Evolutionary conservation across 345 rosid genomes (phyloP).

Genomic region (Eutrema japonicum): DNA sequence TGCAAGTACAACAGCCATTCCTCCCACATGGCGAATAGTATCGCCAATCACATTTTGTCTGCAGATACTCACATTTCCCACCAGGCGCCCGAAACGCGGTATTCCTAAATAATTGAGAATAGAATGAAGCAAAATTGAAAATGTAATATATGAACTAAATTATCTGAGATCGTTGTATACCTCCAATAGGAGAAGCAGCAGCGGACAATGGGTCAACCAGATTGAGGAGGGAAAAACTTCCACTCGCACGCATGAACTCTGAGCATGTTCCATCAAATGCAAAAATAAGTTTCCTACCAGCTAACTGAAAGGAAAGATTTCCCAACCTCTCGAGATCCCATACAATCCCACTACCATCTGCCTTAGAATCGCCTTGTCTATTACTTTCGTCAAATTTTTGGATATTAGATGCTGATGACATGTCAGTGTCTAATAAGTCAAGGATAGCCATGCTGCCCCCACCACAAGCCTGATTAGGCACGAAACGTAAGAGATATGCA

Average conservation of each 20-base stretch:
- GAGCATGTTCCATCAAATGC: conserved; percentile 92
- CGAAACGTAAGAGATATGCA: conserved; percentile 80
- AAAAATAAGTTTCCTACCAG: conserved; percentile 93
- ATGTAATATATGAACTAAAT: not conserved
- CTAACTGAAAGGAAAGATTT: conserved; percentile 78
- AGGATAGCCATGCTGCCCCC: conserved; percentile 97
- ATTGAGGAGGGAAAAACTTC: conserved; percentile 77
- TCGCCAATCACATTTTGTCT: conserved; percentile 85
- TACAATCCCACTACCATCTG: conserved; percentile 89
- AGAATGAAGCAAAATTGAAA: conserved; percentile 3
- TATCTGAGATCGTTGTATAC: conserved; percentile 44
- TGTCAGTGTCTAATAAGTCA: conserved; percentile 73
- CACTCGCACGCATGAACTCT: conserved; percentile 70
- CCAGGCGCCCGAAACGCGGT: conserved; percentile 88
- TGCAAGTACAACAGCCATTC: conserved; percentile 74
- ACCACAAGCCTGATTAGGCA: conserved; percentile 95
- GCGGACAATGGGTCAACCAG: conserved; percentile 94
- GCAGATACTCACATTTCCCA: conserved; percentile 75
- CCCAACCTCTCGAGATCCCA: conserved; percentile 91
- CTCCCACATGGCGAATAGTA: conserved; percentile 80
- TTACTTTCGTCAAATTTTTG: conserved; percentile 63
- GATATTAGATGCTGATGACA: conserved; percentile 56
- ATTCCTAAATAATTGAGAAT: conserved; percentile 57
- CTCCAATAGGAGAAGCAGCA: conserved; percentile 96
- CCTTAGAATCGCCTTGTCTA: conserved; percentile 70